phyloP scores from a whole-genome alignment of 23 red algal species.

The Gracilaria gracilis region DNA sequence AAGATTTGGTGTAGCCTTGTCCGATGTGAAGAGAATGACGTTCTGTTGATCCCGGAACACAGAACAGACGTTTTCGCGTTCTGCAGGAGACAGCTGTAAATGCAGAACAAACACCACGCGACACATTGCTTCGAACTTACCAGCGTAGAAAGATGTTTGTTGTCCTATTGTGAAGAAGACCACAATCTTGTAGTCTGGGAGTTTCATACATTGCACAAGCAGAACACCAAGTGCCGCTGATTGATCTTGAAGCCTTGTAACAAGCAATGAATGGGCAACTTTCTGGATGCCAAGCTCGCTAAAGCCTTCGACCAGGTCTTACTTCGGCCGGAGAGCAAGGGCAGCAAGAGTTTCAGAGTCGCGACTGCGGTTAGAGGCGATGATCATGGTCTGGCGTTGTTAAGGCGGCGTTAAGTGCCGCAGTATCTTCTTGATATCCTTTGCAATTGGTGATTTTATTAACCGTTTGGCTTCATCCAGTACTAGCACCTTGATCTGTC shows the following conservation, averaged over 20 bases:
- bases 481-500: conserved; percentile 62
- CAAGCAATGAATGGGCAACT: conserved; percentile 55
- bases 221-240: conserved; percentile 49
- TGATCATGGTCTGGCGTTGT: conserved; percentile 59
- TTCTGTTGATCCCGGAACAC: conserved; percentile 55
- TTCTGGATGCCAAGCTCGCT: conserved; percentile 18
- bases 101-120: conserved; percentile 82
- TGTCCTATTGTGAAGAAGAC: conserved; percentile 86
- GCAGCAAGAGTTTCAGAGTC: conserved; percentile 26
- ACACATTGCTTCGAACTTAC: conserved; percentile 65
- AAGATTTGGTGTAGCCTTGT: conserved; percentile 19
- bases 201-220: conserved; percentile 44
- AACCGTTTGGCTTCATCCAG: conserved; percentile 91
- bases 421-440: conserved; percentile 77
- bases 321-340: conserved; percentile 37
- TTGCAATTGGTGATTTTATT: conserved; percentile 76
- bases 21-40: conserved; percentile 75
- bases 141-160: conserved; percentile 71
- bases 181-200: conserved; percentile 84
- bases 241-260: conserved; percentile 46
- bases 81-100: conserved; percentile 46
- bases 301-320: conserved; percentile 51
- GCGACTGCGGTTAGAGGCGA: conserved; percentile 21
- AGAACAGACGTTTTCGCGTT: conserved; percentile 42
- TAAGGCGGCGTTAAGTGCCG: conserved; percentile 12